Evolutionary conservation across 139 green algal species (phyloP).

Genomic region (Chlorella sp.): DNA sequence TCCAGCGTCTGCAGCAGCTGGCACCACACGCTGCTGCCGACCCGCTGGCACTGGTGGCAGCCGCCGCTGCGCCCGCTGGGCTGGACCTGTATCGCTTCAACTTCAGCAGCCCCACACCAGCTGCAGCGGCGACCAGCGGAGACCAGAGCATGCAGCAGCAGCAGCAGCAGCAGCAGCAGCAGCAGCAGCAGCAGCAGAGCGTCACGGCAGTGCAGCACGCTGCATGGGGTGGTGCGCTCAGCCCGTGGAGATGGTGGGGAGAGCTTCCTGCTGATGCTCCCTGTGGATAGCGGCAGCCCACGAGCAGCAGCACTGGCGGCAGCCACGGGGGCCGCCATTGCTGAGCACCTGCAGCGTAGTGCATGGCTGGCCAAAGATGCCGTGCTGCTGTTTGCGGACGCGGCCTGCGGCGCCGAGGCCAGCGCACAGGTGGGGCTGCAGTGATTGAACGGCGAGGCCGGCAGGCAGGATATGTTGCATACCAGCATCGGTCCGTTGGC

Average conservation of each 20-base stretch:
- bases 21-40: background rate
- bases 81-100: background rate
- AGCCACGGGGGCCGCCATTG: background rate
- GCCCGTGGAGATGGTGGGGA: conserved; percentile 25
- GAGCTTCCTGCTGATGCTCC: conserved; percentile 25
- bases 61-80: background rate
- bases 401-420: background rate
- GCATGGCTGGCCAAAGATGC: conserved; percentile 51
- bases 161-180: background rate
- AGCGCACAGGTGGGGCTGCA: conserved; percentile 7
- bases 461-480: no score
- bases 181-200: background rate
- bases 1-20: background rate
- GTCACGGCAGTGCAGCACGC: background rate
- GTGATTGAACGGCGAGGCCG: no score
- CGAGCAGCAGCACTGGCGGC: conserved; percentile 6
- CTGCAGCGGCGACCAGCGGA: no score
- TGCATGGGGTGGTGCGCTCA: conserved; percentile 22
- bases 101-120: no score
- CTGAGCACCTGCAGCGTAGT: background rate
- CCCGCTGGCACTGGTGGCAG: background rate
- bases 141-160: no score
- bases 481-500: no score
- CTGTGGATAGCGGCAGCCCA: background rate
- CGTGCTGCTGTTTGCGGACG: conserved; percentile 36